Evolutionary conservation across 495 filamentous ascomycete species (phyloP).

Genomic region (Monascus purpureus): DNA sequence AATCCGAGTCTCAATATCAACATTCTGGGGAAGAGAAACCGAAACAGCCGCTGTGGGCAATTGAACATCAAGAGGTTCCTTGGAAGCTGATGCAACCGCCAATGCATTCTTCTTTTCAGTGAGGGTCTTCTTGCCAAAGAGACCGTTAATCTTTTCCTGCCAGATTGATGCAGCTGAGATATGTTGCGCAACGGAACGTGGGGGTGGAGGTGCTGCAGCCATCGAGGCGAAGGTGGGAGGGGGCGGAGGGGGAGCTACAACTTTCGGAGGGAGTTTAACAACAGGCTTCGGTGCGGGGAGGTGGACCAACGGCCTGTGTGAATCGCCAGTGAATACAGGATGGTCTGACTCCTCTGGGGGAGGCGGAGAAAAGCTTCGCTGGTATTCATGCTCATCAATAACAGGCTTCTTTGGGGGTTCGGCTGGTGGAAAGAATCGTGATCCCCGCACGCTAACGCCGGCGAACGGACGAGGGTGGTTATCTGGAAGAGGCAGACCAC

Average conservation of each 20-base stretch:
- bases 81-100: constrained; percentile 43
- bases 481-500: constrained; percentile 23
- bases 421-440: constrained; percentile 57
- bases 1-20: constrained; percentile 8
- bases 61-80: constrained; percentile 44
- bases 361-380: constrained; percentile 46
- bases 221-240: constrained; percentile 43
- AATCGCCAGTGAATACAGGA: constrained; percentile 56
- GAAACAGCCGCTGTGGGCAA: constrained; percentile 36
- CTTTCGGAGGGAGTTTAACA: constrained; percentile 55
- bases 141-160: constrained; percentile 62
- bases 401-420: constrained; percentile 25
- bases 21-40: constrained; percentile 40
- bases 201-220: constrained; percentile 29
- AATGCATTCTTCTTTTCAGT: constrained; percentile 38
- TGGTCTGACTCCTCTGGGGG: constrained; percentile 59
- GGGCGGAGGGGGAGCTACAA: constrained; percentile 25
- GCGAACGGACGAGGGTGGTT: constrained; percentile 20
- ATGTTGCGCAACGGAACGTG: constrained; percentile 7
- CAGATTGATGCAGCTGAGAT: constrained; percentile 33
- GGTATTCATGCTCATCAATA: constrained; percentile 14
- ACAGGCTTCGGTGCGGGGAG: constrained; percentile 54
- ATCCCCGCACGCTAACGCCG: constrained; percentile 35
- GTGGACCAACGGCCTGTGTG: constrained; percentile 49
- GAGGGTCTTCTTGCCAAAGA: constrained; percentile 47